Conservation (phyloP, 23 red algal species). For the Chondrus crispus region DNA sequence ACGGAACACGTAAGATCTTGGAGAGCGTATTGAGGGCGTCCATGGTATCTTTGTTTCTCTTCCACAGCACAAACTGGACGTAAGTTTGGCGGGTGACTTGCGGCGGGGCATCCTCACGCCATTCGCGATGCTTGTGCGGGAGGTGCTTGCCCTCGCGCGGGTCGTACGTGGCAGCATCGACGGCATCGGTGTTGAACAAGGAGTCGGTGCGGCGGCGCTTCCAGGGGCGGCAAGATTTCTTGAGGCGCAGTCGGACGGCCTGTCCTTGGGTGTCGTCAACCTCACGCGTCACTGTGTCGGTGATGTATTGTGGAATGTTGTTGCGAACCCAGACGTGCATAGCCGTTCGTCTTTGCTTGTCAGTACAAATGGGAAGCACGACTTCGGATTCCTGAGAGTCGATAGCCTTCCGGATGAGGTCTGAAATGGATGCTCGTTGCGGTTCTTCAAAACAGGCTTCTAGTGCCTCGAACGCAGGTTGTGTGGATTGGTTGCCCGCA, state of each 20-base stretch:
- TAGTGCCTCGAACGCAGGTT: conserved; percentile 9
- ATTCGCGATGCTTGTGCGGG: not conserved
- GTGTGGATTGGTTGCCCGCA: not conserved
- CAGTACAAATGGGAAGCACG: conserved; percentile 28
- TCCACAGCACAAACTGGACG: conserved; percentile 84
- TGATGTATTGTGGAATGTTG: conserved; percentile 11
- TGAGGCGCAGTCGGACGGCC: conserved; percentile 29
- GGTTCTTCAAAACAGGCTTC: not conserved
- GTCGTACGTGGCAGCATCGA: not conserved
- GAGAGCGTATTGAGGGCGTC: conserved; percentile 64
- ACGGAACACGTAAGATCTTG: conserved; percentile 30
- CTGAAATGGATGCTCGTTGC: not conserved
- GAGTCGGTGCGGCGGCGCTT: conserved; percentile 44
- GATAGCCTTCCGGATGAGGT: not conserved
- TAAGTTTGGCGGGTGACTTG: conserved; percentile 27
- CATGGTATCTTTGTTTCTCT: conserved; percentile 77
- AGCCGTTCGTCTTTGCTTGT: conserved; percentile 43
- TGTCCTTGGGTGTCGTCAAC: not conserved
- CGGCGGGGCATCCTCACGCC: not conserved
- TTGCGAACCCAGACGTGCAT: conserved; percentile 51
- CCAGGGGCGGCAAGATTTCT: not conserved
- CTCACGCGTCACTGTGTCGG: conserved; percentile 36
- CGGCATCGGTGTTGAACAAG: not conserved
- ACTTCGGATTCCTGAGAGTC: not conserved
- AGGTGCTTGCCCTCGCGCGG: not conserved